Conservation (phyloP, 1,139 yeast genomes). For the Pichia sp. region DNA sequence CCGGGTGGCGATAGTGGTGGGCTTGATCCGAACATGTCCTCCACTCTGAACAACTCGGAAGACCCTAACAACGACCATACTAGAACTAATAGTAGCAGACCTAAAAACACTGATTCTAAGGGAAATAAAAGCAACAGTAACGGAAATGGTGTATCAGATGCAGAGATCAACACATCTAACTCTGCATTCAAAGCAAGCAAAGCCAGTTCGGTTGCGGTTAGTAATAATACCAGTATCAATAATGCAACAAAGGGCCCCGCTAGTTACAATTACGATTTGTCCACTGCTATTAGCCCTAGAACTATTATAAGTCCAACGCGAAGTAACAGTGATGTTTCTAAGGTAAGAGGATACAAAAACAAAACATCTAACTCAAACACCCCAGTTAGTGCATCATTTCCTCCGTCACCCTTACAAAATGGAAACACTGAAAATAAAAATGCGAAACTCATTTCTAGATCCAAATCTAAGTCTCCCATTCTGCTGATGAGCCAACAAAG, state of each 20-base stretch:
- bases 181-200: background rate
- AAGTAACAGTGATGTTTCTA: background rate
- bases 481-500: background rate
- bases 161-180: background rate
- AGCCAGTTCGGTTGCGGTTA: background rate
- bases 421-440: background rate
- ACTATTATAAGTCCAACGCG: conserved; percentile 3
- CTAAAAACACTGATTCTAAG: background rate
- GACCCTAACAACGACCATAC: background rate
- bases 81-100: background rate
- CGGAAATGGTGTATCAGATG: background rate
- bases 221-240: background rate
- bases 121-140: background rate
- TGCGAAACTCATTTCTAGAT: background rate
- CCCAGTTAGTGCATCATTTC: background rate
- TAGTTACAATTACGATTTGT: conserved; percentile 9
- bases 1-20: background rate
- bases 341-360: background rate
- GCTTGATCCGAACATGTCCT: background rate
- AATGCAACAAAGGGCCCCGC: background rate
- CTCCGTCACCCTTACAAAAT: background rate
- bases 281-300: conserved; percentile 12
- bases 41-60: background rate
- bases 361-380: background rate
- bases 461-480: background rate